Base-by-base conservation (phyloP, 78 protist species). In the Ministeria vibrans region DNA sequence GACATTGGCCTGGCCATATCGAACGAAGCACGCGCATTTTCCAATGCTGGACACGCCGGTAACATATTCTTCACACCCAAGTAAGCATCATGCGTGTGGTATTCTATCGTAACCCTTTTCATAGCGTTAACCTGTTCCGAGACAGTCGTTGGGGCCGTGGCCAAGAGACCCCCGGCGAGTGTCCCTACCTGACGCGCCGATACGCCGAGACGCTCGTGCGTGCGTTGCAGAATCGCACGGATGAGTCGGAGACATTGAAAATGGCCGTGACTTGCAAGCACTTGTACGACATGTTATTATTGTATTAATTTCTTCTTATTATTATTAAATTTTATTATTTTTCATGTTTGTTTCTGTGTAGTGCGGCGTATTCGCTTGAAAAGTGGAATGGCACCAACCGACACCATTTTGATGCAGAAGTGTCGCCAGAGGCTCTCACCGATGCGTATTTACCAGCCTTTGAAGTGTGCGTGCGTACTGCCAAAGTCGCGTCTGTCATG, bases 91-190 rank as follows among this genome's bases (percentile, higher is more conserved):
- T n/a, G n/a, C n/a, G n/a, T n/a, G n/a, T n/a, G n/a, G n/a, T n/a
- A n/a, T n/a, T n/a, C n/a, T n/a, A n/a, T n/a, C n/a, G n/a, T n/a
- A n/a, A n/a, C n/a, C n/a, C n/a, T n/a, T n/a, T n/a, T n/a, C 87
- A 84, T 1, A 77, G 78, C 83, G 70, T 83, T 42, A 88, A 88
- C 85, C 32, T 88, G 36, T 62, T 80, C 75, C 55, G 91, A 6
- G 91, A 88, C 42, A 88, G 87, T 1, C 59, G 87, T 7, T 88
- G 89, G 91, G 87, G 91, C 20, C 44, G 88, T 1, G 85, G 84
- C 28, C 45, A 38, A 25, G 53, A 64, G 25, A 78, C 82, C 25
- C 83, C 85, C 55, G 77, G 86, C 7, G 92, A 88, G 5, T 88
- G 86, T 42, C 92, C 92, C 36, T 4, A 34, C 44, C 38, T 80